A percentile compares a stretch with the other conserved stretches of the same genome.
Evolutionary conservation across 2,329 filamentous ascomycete genomes (phyloP).

Genomic region (Ascochyta koolunga): DNA sequence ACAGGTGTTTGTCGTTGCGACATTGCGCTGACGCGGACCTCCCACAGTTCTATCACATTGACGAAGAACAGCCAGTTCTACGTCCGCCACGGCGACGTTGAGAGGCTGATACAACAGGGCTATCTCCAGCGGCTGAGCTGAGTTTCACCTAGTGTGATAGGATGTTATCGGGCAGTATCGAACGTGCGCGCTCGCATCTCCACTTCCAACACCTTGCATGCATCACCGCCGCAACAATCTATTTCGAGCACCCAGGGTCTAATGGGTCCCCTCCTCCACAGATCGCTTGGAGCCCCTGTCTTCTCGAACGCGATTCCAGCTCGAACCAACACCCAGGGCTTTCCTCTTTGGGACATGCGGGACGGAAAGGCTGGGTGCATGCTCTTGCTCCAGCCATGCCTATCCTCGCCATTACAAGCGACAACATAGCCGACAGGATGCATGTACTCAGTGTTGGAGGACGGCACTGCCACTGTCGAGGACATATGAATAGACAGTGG

Average conservation of each 20-base stretch:
- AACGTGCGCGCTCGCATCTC: background rate
- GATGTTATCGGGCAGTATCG: no score
- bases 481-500: background rate
- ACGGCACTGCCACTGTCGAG: background rate
- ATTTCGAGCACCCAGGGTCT: background rate
- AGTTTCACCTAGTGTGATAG: conserved; percentile 36
- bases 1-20: no score
- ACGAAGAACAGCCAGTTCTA: conserved; percentile 99
- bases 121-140: conserved; percentile 90
- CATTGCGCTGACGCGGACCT: no score
- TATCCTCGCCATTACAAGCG: background rate
- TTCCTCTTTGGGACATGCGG: background rate
- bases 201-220: background rate
- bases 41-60: conserved; percentile 83
- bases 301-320: background rate
- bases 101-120: conserved; percentile 89
- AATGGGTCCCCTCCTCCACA: background rate
- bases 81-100: conserved; percentile 93
- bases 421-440: background rate
- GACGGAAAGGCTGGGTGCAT: conserved; percentile 2
- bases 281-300: background rate
- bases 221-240: background rate
- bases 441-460: conserved; percentile 5
- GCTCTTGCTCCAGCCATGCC: background rate
- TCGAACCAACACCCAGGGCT: conserved; percentile 7